Evolutionary conservation across 1,139 yeast genomes (phyloP).

Genomic region (Candida smagusa): DNA sequence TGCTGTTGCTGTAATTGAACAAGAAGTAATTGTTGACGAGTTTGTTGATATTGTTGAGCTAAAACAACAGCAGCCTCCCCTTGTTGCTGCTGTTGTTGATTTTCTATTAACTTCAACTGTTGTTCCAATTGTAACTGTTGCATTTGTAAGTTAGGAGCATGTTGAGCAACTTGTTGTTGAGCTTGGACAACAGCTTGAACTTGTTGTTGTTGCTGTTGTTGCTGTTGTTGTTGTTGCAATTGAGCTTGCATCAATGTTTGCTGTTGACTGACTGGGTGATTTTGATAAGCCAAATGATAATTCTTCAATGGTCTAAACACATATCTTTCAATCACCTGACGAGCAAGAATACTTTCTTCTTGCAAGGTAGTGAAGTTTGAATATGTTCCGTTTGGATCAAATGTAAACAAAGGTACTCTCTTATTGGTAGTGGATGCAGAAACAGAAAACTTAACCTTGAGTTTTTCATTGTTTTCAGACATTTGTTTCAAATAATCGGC

Average conservation of each 20-base stretch:
- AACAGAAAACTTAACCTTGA: constrained; percentile 32
- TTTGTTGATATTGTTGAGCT: constrained; percentile 17
- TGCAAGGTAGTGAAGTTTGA: constrained; percentile 26
- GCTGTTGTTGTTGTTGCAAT: constrained; percentile 16
- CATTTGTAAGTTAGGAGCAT: constrained; percentile 18
- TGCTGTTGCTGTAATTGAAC: constrained; percentile 15
- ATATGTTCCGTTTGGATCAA: constrained; percentile 22
- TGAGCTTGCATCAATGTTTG: constrained; percentile 29
- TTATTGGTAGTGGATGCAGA: constrained; percentile 15
- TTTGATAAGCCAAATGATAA: constrained; percentile 47
- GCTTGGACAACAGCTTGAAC: constrained; percentile 9
- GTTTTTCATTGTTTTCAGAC: constrained; percentile 29
- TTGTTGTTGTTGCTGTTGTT: constrained; percentile 12
- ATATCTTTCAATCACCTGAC: constrained; percentile 42
- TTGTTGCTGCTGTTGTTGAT: constrained; percentile 17
- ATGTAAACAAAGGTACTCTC: constrained; percentile 41
- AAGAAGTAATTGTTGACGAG: constrained; percentile 15
- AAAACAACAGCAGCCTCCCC: constrained; percentile 11
- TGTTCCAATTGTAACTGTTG: constrained; percentile 29
- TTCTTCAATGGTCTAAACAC: constrained; percentile 44
- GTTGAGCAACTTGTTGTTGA: constrained; percentile 12
- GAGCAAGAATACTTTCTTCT: constrained; percentile 37
- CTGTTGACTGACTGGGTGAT: constrained; percentile 44
- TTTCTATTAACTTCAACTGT: constrained; percentile 24
- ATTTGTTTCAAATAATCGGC: constrained; percentile 32